These are phyloP conservation scores for Leishmania tarentolae DNA, from an alignment of 208 protist species.

Conservation along the genomic window DNA sequence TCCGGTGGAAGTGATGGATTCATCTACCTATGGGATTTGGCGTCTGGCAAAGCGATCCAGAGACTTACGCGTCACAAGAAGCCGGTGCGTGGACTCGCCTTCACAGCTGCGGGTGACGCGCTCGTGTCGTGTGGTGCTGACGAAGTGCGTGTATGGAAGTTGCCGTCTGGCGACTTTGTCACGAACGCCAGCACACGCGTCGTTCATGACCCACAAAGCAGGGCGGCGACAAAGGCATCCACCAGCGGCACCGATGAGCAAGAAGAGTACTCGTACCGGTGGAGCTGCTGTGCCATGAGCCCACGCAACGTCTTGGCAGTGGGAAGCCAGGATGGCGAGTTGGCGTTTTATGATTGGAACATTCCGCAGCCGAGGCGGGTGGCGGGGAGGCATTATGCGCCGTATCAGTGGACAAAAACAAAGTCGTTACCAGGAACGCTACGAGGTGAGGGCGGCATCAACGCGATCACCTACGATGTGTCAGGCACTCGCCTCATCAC, in stretches of 20 bases:
- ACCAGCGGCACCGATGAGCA: not conserved
- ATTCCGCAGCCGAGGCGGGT: slow-evolving; percentile 60
- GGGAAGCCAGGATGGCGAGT: slow-evolving; percentile 90
- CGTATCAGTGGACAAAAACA: slow-evolving; percentile 79
- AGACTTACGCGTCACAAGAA: slow-evolving; percentile 99
- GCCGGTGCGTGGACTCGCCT: slow-evolving; percentile 90
- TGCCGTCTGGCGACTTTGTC: slow-evolving; percentile 95
- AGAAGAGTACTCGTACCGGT: slow-evolving; percentile 65
- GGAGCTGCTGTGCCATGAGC: slow-evolving; percentile 87
- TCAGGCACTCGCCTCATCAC: slow-evolving; percentile 98
- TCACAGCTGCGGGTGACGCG: slow-evolving; percentile 91
- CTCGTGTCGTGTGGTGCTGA: slow-evolving; percentile 96
- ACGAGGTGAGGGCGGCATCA: slow-evolving; percentile 94
- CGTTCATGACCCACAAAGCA: not conserved
- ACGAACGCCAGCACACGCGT: slow-evolving; percentile 91
- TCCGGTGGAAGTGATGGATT: slow-evolving; percentile 94
- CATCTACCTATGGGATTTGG: slow-evolving; percentile 95
- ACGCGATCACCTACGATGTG: slow-evolving; percentile 92
- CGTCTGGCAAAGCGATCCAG: slow-evolving; percentile 53
- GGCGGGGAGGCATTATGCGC: slow-evolving; percentile 51
- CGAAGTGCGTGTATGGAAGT: slow-evolving; percentile 97
- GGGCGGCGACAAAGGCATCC: not conserved
- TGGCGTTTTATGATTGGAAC: slow-evolving; percentile 98
- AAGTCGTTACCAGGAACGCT: slow-evolving; percentile 79
- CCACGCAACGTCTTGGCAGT: slow-evolving; percentile 94